phyloP scores from a whole-genome alignment of 2,329 filamentous ascomycete genomes.

The Aspergillus puulaauensis region DNA sequence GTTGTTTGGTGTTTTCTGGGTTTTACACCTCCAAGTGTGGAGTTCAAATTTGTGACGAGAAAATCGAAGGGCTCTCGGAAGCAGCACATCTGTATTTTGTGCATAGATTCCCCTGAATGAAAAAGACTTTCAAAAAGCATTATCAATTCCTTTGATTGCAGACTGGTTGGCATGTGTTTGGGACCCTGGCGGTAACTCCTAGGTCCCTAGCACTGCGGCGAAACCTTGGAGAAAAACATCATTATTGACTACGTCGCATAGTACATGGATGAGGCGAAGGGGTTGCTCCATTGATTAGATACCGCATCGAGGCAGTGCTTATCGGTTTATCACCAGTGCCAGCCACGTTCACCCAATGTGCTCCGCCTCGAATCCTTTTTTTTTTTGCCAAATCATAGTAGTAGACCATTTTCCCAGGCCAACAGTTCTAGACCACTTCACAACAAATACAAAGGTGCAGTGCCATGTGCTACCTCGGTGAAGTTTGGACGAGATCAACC shows the following conservation, averaged over 20 bases:
- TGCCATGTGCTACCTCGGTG: no score
- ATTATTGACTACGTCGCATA: background rate
- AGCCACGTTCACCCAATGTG: background rate
- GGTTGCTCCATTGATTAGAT: background rate
- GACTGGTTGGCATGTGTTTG: background rate
- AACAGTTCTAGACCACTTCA: no score
- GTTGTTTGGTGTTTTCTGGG: constrained; percentile 34
- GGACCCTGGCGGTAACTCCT: no score
- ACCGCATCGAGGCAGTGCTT: background rate
- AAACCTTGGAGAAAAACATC: background rate
- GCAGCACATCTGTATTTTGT: constrained; percentile 39
- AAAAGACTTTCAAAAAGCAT: constrained; percentile 36
- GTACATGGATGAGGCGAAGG: background rate
- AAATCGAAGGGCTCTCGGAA: constrained; percentile 33
- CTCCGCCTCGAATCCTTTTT: background rate
- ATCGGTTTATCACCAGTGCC: background rate
- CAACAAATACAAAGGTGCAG: no score
- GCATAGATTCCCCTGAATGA: constrained; percentile 48
- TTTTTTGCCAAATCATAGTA: background rate
- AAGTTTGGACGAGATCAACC: no score
- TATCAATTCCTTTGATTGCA: constrained; percentile 25
- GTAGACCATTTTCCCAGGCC: background rate
- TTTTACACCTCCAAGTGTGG: constrained; percentile 32
- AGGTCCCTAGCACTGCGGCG: background rate
- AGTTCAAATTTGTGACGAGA: constrained; percentile 41